Evolutionary conservation across 208 protist species (phyloP), one percentile per base, ranked within the genome.

Genomic region (Naegleria gruberi): DNA sequence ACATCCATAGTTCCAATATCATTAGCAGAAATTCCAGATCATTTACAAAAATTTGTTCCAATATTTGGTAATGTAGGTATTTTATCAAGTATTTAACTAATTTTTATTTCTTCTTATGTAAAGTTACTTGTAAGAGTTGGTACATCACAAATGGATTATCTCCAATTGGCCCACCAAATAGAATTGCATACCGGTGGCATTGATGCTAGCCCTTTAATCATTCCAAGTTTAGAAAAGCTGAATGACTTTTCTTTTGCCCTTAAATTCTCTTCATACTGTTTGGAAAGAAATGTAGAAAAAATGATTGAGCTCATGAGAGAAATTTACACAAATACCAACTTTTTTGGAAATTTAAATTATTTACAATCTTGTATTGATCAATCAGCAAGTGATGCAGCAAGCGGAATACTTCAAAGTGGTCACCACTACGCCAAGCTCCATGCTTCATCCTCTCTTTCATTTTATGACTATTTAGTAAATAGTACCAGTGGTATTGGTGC

Each of bases 281-380:
- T 88, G 19, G 84, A 88, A 7, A n/a, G 45, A 65, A 88, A 88
- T 65, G n/a, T n/a, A n/a, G 45, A 57, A 2, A 47, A 65, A 43
- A 88, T 88, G 84, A 17, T 88, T 12, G 8, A 88, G 2, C 10
- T 88, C 10, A 65, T 88, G n/a, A 34, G 5, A 40, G 84, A 34
- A 40, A 88, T 88, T 26, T 88, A 65, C 30, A 65, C 45, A 42
- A 41, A 65, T 43, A 10, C n/a, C 0, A 88, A 65, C 12, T 65
- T 88, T 17, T 19, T 43, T 41, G 26, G n/a, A 19, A 41, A 88
- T 65, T 42, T 42, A 41, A 43, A 51, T 65, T 88, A n/a, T 30
- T 57, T 88, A 65, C 46, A 65, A 65, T 43, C 5, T 43, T 88
- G 41, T 6, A 65, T 88, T 73, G 84, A 88, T 42, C 84, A 88